Percentiles rank a stretch among this genome's conserved stretches.
phyloP scores from a whole-genome alignment of 2,329 filamentous ascomycete species.

The Alternaria sp. region DNA sequence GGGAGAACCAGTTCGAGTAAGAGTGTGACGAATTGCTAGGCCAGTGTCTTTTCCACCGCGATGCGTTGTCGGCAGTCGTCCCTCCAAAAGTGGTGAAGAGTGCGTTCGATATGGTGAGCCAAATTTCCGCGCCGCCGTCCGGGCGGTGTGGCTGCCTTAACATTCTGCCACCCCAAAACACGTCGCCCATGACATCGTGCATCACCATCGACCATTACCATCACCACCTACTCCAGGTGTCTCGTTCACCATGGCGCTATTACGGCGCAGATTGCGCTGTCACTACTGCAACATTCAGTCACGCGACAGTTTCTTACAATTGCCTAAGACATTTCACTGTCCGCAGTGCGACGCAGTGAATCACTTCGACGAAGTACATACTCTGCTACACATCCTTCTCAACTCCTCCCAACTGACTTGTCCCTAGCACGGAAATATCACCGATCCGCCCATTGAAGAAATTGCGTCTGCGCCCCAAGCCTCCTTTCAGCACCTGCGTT shows the following conservation, averaged over 20 bases:
- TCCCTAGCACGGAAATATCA: conserved; percentile 82
- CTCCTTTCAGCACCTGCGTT: conserved; percentile 34
- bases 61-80: conserved; percentile 9
- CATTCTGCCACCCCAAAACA: conserved; percentile 28
- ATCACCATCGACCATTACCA: conserved; percentile 6
- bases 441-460: conserved; percentile 76
- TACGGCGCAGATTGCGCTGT: conserved; percentile 49
- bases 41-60: neutral
- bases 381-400: conserved; percentile 6
- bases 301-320: conserved; percentile 31
- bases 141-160: conserved; percentile 28
- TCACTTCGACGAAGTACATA: conserved; percentile 79
- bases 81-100: conserved; percentile 15
- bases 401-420: conserved; percentile 28
- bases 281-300: conserved; percentile 46
- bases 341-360: conserved; percentile 84
- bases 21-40: neutral
- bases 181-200: conserved; percentile 22
- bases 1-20: neutral
- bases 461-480: conserved; percentile 34
- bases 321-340: conserved; percentile 44
- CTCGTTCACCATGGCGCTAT: conserved; percentile 39
- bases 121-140: conserved; percentile 28
- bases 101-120: conserved; percentile 16
- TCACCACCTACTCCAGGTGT: conserved; percentile 6